Conservation (phyloP, 805 yeast genomes). For the Lachancea kluyveri region DNA sequence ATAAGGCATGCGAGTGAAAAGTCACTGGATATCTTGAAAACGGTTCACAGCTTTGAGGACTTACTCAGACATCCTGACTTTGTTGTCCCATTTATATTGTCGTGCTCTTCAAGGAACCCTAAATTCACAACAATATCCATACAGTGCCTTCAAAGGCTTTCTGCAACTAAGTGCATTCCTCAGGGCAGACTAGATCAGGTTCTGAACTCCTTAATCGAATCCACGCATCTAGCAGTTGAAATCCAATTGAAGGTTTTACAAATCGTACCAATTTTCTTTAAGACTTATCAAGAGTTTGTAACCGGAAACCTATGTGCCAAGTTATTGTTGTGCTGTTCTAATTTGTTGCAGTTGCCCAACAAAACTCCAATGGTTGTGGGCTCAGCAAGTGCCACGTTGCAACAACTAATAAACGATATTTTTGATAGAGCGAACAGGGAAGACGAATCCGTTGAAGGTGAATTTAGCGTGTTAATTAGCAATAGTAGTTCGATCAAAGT, state of each 20-base stretch:
- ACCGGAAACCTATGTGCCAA: slow-evolving; percentile 50
- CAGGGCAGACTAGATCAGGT: slow-evolving; percentile 45
- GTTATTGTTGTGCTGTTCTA: slow-evolving; percentile 60
- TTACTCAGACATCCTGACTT: slow-evolving; percentile 46
- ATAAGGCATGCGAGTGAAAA: slow-evolving; percentile 53
- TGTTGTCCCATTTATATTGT: slow-evolving; percentile 60
- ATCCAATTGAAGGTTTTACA: slow-evolving; percentile 84
- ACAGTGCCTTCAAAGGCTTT: slow-evolving; percentile 61
- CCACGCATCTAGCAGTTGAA: slow-evolving; percentile 70
- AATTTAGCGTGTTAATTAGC: slow-evolving; percentile 39
- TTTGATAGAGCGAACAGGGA: slow-evolving; percentile 54
- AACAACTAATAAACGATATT: slow-evolving; percentile 71
- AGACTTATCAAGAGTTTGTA: slow-evolving; percentile 51
- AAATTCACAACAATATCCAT: slow-evolving; percentile 67
- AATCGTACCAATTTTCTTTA: slow-evolving; percentile 68
- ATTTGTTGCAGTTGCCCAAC: slow-evolving; percentile 56
- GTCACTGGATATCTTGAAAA: slow-evolving; percentile 41
- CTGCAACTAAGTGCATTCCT: slow-evolving; percentile 50
- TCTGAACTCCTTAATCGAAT: slow-evolving; percentile 63
- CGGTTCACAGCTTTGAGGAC: slow-evolving; percentile 25
- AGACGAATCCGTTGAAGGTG: slow-evolving; percentile 19
- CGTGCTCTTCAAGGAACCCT: slow-evolving; percentile 70
- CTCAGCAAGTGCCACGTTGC: slow-evolving; percentile 90
- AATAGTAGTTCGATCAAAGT: slow-evolving; percentile 39
- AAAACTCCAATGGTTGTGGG: slow-evolving; percentile 74